Conservation (phyloP, 331 rosid genomes). For the Erythrophleum ivorense region DNA sequence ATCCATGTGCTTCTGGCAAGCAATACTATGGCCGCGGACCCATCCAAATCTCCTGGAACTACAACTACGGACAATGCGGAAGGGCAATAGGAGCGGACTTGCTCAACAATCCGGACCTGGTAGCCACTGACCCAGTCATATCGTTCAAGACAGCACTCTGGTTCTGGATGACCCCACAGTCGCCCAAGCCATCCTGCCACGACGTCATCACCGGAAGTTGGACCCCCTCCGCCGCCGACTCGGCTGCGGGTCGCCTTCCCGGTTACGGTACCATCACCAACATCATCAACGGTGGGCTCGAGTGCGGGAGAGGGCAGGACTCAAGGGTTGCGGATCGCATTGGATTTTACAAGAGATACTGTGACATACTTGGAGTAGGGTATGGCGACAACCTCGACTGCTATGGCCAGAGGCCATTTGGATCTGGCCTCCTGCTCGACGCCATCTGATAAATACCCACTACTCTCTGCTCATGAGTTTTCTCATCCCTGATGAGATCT, state of each 20-base stretch:
- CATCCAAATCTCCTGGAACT: slow-evolving; percentile 54
- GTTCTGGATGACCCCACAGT: slow-evolving; percentile 72
- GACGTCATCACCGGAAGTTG: slow-evolving; percentile 56
- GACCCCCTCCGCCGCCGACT: slow-evolving; percentile 46
- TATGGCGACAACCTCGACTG: slow-evolving; percentile 57
- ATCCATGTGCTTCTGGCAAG: slow-evolving; percentile 48
- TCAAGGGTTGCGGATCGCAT: slow-evolving; percentile 51
- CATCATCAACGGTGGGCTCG: slow-evolving; percentile 66
- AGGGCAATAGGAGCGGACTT: slow-evolving; percentile 49
- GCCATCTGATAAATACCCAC: background rate
- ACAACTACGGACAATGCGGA: slow-evolving; percentile 64
- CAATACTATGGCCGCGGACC: slow-evolving; percentile 54
- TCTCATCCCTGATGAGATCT: background rate
- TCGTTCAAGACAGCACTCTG: slow-evolving; percentile 61
- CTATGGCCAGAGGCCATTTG: slow-evolving; percentile 48
- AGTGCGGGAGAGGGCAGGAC: slow-evolving; percentile 55
- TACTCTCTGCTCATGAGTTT: background rate
- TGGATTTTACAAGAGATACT: slow-evolving; percentile 58
- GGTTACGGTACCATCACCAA: slow-evolving; percentile 53
- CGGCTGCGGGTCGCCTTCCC: slow-evolving; percentile 25
- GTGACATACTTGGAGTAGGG: slow-evolving; percentile 37
- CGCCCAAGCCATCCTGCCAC: slow-evolving; percentile 66
- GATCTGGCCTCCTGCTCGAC: background rate
- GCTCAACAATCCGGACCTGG: slow-evolving; percentile 59
- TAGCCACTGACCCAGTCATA: slow-evolving; percentile 45